Evolutionary conservation across 208 protist species (phyloP).

Genomic region (Leishmania tarentolae): DNA sequence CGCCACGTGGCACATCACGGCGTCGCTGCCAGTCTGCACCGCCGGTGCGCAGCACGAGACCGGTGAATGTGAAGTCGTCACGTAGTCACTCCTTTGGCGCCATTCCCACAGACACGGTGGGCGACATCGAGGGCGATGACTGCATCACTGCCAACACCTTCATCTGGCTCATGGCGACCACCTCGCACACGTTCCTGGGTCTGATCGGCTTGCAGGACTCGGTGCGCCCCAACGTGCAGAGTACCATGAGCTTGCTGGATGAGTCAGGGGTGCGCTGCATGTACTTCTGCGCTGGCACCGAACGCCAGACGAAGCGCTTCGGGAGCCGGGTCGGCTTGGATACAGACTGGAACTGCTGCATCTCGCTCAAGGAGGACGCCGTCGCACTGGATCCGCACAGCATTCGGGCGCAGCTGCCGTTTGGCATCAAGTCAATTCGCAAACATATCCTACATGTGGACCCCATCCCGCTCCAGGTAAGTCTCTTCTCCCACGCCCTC

Average conservation of each 20-base stretch:
- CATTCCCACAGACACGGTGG: conserved; percentile 31
- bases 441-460: conserved; percentile 94
- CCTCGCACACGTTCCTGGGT: conserved; percentile 87
- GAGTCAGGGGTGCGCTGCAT: conserved; percentile 94
- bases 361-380: conserved; percentile 89
- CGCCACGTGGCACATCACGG: background rate
- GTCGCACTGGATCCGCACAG: conserved; percentile 81
- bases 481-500: conserved; percentile 93
- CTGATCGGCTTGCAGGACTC: conserved; percentile 89
- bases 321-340: conserved; percentile 91
- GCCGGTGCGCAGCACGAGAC: conserved; percentile 21
- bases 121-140: conserved; percentile 58
- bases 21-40: conserved; percentile 32
- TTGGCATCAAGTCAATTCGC: conserved; percentile 93
- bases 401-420: conserved; percentile 93
- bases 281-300: conserved; percentile 87
- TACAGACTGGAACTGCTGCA: conserved; percentile 97
- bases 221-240: conserved; percentile 82
- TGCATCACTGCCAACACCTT: conserved; percentile 58
- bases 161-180: conserved; percentile 67
- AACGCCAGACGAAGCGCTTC: conserved; percentile 91
- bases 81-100: conserved; percentile 43
- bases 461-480: conserved; percentile 94
- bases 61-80: conserved; percentile 18
- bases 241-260: conserved; percentile 72